Evolutionary conservation across 1,284 basidiomycete genomes (phyloP), one percentile per base, ranked within the genome.

Genomic region (Cryptococcus sp.): DNA sequence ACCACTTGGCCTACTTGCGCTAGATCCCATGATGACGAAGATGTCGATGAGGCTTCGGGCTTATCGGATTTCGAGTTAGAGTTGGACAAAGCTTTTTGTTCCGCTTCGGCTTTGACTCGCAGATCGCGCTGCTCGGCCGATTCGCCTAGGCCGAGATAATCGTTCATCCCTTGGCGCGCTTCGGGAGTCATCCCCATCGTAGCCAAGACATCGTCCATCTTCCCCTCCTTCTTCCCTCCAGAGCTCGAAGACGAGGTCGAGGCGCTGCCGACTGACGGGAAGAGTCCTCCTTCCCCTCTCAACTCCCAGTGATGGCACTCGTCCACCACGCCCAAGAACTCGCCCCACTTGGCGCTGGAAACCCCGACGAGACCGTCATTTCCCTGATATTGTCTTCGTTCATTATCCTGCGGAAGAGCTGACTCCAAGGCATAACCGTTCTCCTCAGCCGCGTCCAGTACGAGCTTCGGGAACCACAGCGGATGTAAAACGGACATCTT

Each of bases 221-320:
- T 64, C 45, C 65, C 59, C 53, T 61, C 61, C 31, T 66, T 61
- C 48, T 68, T 72, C 31, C 31, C 31, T 35, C 31, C 31, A 35
- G 7, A 10, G 31, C 5, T 35, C 31, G 31, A 35, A 10, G 31
- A 35, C 13, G 31, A 35, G 47, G 50, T 56, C 4, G 53, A 47
- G 27, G 60, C 53, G 8, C 57, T 47, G 15, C 55, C 53, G 59
- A 53, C 72, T 22, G 70, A 68, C 3, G 77, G 78, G 60, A 81
- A 78, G 0, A 79, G 44, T 6, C 82, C 83, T n/a, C 82, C 81
- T 55, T 81, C 88, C 0, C 96, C 96, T 57, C 96, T 82, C 70
- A 98, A 83, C 70, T 96, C 91, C 96, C 96, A 99, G 74, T 99
- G 96, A 80, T 99, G 94, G 67, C 87, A 90, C 3, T 88, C 89